These are phyloP conservation scores for Leishmania martiniquensis DNA, from an alignment of 208 protist genomes.

Conservation along the genomic window DNA sequence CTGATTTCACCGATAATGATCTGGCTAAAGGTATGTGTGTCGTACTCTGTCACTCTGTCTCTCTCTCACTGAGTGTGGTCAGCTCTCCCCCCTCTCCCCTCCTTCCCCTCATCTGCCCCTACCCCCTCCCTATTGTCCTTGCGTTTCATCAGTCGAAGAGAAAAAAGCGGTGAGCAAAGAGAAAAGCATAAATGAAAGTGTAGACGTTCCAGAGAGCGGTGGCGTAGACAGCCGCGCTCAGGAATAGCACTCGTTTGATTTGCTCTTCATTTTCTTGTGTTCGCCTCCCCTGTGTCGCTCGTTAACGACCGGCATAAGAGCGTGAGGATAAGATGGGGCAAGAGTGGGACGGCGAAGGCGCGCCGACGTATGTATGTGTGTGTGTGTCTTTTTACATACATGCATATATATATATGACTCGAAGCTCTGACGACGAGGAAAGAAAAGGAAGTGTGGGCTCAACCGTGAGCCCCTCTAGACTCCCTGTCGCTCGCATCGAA, in stretches of 20 bases:
- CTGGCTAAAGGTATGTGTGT: too few species aligned
- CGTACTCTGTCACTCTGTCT: neutral
- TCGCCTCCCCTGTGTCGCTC: too few species aligned
- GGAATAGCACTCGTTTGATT: too few species aligned
- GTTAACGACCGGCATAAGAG: too few species aligned
- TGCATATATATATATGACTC: neutral
- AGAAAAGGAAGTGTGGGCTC: too few species aligned
- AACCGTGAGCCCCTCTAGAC: too few species aligned
- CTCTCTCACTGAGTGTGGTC: neutral
- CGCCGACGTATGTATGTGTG: neutral
- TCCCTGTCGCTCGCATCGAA: too few species aligned
- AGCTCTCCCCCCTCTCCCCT: neutral
- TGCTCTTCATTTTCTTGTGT: too few species aligned
- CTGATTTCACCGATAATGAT: too few species aligned
- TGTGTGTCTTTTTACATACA: neutral
- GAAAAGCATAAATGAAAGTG: neutral
- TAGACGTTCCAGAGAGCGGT: neutral
- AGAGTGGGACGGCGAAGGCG: neutral
- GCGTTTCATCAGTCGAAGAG: neutral
- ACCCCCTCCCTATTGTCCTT: too few species aligned
- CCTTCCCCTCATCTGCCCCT: too few species aligned
- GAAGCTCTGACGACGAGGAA: neutral
- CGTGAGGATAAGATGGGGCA: neutral
- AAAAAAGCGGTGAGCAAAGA: neutral
- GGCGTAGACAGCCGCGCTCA: neutral